Evolutionary conservation across 257 asterid species (phyloP).

Genomic region (Solanum tarijense): DNA sequence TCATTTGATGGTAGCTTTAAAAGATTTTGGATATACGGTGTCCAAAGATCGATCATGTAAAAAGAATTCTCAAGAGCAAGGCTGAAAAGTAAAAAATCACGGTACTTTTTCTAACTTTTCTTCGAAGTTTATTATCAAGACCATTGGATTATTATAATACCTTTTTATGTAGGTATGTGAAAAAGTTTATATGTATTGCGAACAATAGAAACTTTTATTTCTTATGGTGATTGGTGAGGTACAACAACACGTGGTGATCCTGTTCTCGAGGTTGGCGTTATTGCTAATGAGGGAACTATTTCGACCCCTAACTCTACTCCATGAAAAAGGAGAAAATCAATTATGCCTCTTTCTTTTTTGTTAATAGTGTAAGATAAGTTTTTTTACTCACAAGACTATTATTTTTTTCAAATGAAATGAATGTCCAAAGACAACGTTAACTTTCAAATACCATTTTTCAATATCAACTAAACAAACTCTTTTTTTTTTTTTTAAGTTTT

Average conservation of each 20-base stretch:
- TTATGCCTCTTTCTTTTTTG: not conserved
- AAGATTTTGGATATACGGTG: too few species aligned
- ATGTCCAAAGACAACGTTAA: not conserved
- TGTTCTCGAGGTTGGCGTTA: not conserved
- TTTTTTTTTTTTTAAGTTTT: not conserved
- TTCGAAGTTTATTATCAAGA: too few species aligned
- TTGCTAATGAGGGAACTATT: not conserved
- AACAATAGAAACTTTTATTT: too few species aligned
- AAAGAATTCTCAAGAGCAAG: too few species aligned
- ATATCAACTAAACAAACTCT: not conserved
- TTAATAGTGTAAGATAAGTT: not conserved
- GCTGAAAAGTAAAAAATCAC: too few species aligned
- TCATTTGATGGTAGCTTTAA: not conserved
- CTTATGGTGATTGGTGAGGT: not conserved
- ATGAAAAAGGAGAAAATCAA: not conserved
- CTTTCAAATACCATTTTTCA: not conserved
- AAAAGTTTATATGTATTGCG: too few species aligned
- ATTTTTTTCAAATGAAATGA: not conserved
- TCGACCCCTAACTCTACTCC: not conserved
- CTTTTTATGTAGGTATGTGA: too few species aligned
- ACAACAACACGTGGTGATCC: not conserved
- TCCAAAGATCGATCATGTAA: too few species aligned
- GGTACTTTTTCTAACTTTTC: too few species aligned
- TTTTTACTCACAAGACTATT: not conserved
- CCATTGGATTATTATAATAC: too few species aligned